These are phyloP conservation scores for Ploettnerulaceae sp. DNA, from an alignment of 2,329 filamentous ascomycete genomes.

Conservation along the genomic window DNA sequence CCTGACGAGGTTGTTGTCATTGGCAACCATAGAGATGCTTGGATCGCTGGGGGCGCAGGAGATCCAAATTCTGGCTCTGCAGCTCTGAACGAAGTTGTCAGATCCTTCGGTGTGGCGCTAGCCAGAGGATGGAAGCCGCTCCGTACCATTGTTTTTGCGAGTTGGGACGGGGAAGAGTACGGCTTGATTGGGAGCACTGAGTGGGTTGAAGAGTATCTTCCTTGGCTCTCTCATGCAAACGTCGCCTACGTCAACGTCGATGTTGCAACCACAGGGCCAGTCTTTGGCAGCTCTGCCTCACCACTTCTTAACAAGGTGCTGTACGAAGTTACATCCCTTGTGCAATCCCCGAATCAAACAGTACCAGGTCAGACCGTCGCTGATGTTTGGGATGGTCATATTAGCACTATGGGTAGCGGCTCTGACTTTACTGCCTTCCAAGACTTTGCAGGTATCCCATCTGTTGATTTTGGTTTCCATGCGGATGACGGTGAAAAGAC, in stretches of 20 bases:
- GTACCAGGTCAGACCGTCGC: constrained; percentile 37
- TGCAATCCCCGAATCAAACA: constrained; percentile 40
- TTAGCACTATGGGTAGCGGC: constrained; percentile 57
- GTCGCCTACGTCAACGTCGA: constrained; percentile 79
- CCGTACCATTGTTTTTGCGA: constrained; percentile 84
- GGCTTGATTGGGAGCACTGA: constrained; percentile 76
- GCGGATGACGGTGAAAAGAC: constrained; percentile 8
- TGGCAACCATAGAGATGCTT: constrained; percentile 89
- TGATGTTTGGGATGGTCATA: constrained; percentile 47
- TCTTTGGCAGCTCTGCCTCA: constrained; percentile 51
- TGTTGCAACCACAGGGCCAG: constrained; percentile 57
- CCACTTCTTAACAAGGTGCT: constrained; percentile 60
- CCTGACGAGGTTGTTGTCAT: constrained; percentile 84
- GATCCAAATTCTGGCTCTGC: constrained; percentile 83
- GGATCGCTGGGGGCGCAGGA: constrained; percentile 78
- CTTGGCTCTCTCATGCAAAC: constrained; percentile 66
- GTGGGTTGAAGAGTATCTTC: constrained; percentile 79
- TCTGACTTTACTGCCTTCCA: constrained; percentile 66
- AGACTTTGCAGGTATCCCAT: constrained; percentile 47
- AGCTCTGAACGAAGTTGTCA: constrained; percentile 71
- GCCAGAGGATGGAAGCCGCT: constrained; percentile 76
- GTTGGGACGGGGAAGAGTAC: constrained; percentile 73
- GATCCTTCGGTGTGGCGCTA: constrained; percentile 67
- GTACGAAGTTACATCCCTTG: constrained; percentile 48
- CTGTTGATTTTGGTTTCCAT: constrained; percentile 53